A percentile compares a stretch with the other conserved stretches of the same genome.
Evolutionary conservation across 305 asterid species (phyloP).

Genomic region (Withania somnifera): DNA sequence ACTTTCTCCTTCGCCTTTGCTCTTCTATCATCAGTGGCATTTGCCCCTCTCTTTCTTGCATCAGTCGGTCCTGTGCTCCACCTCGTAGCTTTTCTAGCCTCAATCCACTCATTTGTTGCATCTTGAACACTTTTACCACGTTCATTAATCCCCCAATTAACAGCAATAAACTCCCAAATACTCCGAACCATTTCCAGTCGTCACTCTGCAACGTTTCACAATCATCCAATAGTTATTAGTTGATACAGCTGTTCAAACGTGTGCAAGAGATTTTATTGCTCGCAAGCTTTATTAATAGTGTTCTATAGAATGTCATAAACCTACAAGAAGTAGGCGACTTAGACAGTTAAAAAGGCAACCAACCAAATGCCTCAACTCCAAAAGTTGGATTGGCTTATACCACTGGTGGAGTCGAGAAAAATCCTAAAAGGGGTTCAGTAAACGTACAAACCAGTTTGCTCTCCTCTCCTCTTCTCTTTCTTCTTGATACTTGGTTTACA

Average conservation of each 20-base stretch:
- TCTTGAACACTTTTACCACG: slow-evolving; percentile 66
- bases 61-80: slow-evolving; percentile 52
- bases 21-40: slow-evolving; percentile 31
- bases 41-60: slow-evolving; percentile 36
- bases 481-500: not conserved
- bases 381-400: not conserved
- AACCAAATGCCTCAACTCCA: not conserved
- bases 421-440: too few species aligned
- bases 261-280: not conserved
- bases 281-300: too few species aligned
- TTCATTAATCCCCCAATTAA: slow-evolving; percentile 55
- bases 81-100: slow-evolving; percentile 75
- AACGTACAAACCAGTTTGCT: too few species aligned
- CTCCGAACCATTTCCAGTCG: slow-evolving; percentile 49
- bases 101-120: slow-evolving; percentile 40
- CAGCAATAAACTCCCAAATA: slow-evolving; percentile 45
- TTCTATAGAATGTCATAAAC: not conserved
- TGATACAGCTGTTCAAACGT: not conserved
- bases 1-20: slow-evolving; percentile 17
- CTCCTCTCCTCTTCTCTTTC: not conserved
- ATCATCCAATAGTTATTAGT: not conserved
- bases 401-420: too few species aligned
- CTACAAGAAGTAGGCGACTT: not conserved
- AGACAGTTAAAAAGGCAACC: not conserved
- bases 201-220: slow-evolving; percentile 34